These are phyloP conservation scores for Phytophthora rubi DNA, from an alignment of 352 stramenopile genomes.

Conservation along the genomic window DNA sequence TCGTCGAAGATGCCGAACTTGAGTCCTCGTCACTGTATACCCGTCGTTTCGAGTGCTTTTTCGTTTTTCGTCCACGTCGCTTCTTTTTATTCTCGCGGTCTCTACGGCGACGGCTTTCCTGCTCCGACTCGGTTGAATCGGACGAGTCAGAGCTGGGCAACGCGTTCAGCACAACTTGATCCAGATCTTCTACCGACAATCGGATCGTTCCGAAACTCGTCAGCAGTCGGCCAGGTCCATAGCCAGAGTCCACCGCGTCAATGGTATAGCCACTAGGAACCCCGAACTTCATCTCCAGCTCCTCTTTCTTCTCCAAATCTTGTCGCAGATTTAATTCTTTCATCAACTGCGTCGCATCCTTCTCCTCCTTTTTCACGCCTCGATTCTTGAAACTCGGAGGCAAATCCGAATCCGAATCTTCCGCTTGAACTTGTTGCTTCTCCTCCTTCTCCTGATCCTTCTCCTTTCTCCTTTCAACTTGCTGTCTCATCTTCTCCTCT, in stretches of 20 bases:
- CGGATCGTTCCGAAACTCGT: slow-evolving; percentile 26
- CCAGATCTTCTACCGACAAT: slow-evolving; percentile 29
- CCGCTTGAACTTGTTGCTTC: neutral
- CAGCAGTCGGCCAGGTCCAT: neutral
- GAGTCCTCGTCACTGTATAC: slow-evolving; percentile 3
- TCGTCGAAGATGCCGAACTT: slow-evolving; percentile 4
- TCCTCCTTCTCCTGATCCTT: neutral
- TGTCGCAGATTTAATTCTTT: slow-evolving; percentile 10
- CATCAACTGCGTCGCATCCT: slow-evolving; percentile 11
- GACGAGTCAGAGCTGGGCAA: slow-evolving; percentile 48
- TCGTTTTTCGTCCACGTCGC: slow-evolving; percentile 7
- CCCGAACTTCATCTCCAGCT: neutral
- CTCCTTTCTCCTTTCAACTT: slow-evolving; percentile 9
- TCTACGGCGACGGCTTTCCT: slow-evolving; percentile 23
- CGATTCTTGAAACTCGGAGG: slow-evolving; percentile 19
- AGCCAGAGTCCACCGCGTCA: neutral
- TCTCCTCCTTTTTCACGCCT: slow-evolving; percentile 12
- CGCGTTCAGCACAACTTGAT: slow-evolving; percentile 42
- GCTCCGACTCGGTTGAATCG: slow-evolving; percentile 37
- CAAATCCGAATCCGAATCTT: slow-evolving; percentile 18
- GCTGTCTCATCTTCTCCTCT: slow-evolving; percentile 23
- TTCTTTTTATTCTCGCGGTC: slow-evolving; percentile 6
- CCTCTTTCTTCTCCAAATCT: slow-evolving; percentile 9
- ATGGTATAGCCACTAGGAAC: slow-evolving; percentile 18
- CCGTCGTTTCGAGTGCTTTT: slow-evolving; percentile 18